Evolutionary conservation across 352 stramenopile species (phyloP), one percentile per base, ranked within the genome.

Genomic region (Discostella stelligera): DNA sequence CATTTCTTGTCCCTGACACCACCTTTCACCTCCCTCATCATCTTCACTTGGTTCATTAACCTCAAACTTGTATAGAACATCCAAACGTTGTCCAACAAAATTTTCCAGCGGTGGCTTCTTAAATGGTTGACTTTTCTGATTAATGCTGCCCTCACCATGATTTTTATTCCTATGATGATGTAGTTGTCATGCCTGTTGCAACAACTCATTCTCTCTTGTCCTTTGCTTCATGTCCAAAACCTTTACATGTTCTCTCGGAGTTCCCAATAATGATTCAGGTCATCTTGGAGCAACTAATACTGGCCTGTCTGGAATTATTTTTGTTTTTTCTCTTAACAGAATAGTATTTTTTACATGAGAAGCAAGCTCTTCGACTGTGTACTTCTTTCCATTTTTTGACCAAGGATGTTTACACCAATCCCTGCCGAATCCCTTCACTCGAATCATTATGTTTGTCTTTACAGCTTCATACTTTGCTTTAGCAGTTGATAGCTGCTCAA

Each of bases 381-480:
- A 71, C 44, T 74, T 25, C 46, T 25, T 54, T 27, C 54, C 11
- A 54, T 74, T 59, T 21, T 74, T 74, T 18, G 23, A 66, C 66
- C 66, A 68, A 7, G 54, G 39, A 59, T 66, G 54, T 14, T 44
- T 55, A 44, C 16, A 49, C 41, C 55, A 68, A 10, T 74, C 63
- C 66, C 66, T 68, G 25, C 55, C 52, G 25, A 74, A 74, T 6
- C 66, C 66, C 23, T 60, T 74, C 5, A 74, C 18, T 37, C 66
- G 66, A 14, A 74, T 74, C n/a, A 20, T 41, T n/a, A 74, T 68
- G 23, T 68, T 74, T 30, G 41, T 44, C 27, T 74, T 74, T 25
- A 74, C 56, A n/a, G 37, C 52, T 4, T 68, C 48, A 25, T 50
- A 30, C 21, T 52, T 27, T 14, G 37, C 53, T 52, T 54, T 60